phyloP scores from a whole-genome alignment of 371 early-diverging fungal genomes.

The Mucor velutinosus region DNA sequence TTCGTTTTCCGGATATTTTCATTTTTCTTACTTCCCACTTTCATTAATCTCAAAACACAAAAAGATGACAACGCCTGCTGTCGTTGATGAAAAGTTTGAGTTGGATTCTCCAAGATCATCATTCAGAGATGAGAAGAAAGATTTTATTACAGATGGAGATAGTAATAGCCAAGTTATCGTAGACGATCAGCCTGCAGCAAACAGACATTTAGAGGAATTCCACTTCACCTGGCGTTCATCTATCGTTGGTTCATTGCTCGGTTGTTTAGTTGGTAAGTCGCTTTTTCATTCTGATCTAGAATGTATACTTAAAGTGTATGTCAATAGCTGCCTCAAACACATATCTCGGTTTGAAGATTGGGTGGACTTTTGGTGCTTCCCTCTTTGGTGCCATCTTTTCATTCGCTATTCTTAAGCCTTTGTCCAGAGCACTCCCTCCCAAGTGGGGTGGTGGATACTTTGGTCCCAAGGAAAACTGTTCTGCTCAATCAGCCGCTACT shows the following conservation, averaged over 20 bases:
- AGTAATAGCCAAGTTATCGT: conserved; percentile 19
- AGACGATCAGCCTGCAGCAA: conserved; percentile 14
- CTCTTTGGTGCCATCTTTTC: conserved; percentile 73
- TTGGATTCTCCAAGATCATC: conserved; percentile 8
- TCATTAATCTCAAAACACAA: not conserved
- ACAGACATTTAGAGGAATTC: conserved; percentile 27
- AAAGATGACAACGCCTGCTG: conserved; percentile 5
- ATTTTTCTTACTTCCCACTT: not conserved
- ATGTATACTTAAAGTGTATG: not conserved
- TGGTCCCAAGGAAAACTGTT: conserved; percentile 71
- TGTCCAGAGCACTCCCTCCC: conserved; percentile 52
- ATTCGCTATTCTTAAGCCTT: conserved; percentile 67
- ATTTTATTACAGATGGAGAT: conserved; percentile 3
- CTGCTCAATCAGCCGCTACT: conserved; percentile 72
- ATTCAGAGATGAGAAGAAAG: conserved; percentile 14
- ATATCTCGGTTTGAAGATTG: conserved; percentile 73
- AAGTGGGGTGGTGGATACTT: conserved; percentile 64
- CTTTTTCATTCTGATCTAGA: not conserved
- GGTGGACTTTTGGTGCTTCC: conserved; percentile 75
- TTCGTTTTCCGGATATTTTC: not conserved
- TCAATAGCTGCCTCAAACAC: conserved; percentile 69
- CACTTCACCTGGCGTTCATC: conserved; percentile 65
- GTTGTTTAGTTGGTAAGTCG: conserved; percentile 58
- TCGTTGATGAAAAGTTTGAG: conserved; percentile 16
- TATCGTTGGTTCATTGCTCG: conserved; percentile 68